These are phyloP conservation scores for Casuarina equisetifolia DNA, from an alignment of 306 rosid genomes.

Conservation along the genomic window DNA sequence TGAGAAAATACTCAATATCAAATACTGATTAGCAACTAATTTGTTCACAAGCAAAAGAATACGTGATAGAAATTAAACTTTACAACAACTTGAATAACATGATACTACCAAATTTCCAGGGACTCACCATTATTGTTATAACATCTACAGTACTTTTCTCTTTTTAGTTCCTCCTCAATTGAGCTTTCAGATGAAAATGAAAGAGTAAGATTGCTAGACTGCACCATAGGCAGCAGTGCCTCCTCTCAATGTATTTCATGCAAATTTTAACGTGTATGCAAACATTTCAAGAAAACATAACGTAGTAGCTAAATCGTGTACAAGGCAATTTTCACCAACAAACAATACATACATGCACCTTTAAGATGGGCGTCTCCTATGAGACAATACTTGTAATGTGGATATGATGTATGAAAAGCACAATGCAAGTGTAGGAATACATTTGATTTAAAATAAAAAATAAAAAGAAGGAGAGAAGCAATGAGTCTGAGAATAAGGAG, in stretches of 20 bases:
- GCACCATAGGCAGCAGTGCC: constrained; percentile 80
- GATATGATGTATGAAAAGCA: background rate
- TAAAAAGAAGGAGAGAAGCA: background rate
- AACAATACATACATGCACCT: background rate
- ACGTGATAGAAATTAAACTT: constrained; percentile 11
- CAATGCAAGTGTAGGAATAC: background rate
- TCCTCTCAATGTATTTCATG: constrained; percentile 58
- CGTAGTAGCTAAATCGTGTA: background rate
- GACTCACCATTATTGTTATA: constrained; percentile 76
- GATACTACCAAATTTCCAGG: constrained; percentile 10
- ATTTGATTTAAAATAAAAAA: too few species aligned
- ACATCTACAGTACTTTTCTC: constrained; percentile 96
- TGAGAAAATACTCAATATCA: constrained; percentile 1
- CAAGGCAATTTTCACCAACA: background rate
- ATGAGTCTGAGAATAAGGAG: background rate
- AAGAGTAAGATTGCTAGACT: constrained; percentile 75
- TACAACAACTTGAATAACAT: constrained; percentile 13
- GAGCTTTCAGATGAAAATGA: constrained; percentile 92
- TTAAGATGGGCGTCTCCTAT: background rate
- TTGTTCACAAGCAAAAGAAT: constrained; percentile 7
- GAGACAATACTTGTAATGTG: background rate
- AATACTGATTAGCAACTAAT: constrained; percentile 22
- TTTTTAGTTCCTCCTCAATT: constrained; percentile 90
- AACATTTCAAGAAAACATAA: background rate
- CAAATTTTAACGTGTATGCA: constrained; percentile 9